Evolutionary conservation across 768 basidiomycete species (phyloP), one percentile per base, ranked within the genome.

Genomic region (Hydnomerulius pinastri): DNA sequence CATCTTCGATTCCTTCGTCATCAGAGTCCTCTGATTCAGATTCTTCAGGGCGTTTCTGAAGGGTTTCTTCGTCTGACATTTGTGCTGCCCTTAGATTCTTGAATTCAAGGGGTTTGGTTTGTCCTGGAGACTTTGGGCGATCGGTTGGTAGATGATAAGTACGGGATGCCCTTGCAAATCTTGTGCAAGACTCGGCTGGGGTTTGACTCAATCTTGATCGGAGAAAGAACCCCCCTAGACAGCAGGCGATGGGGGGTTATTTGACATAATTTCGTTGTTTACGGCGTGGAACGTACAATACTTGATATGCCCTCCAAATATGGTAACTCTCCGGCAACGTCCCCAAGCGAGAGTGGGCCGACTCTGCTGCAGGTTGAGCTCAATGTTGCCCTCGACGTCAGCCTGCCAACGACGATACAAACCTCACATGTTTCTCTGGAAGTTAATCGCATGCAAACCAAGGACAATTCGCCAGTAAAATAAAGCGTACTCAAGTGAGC

Each of bases 1-100:
- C 56, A 25, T 70, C 67, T 43, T 86, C 84, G 17, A 75, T n/a
- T n/a, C n/a, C 65, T 9, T 65, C 72, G 36, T 77, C 78, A 28
- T 80, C 82, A 35, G 83, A 83, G 42, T 86, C 85, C 55, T 87
- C 86, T 7, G 83, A 86, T 7, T 87, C 87, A 1, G 86, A 87
- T 9, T 85, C 86, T 27, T 85, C 79, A 57, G 80, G 76, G 51
- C 64, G 73, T 70, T 87, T 86, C 64, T 80, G 78, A 12, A 73
- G 72, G 64, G 79, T 81, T 68, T 88, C 86, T 73, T 89, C 85
- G 53, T 76, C 80, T 23, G 86, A 71, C 87, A 90, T n/a, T n/a
- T n/a, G n/a, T 90, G 46, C 57, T 57, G 49, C 48, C 54, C 17
- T 50, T 9, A 4, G 37, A 43, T 6, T 24, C n/a, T 3, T 32